Conservation (phyloP, 1,139 yeast species). For the Pichia sp. region DNA sequence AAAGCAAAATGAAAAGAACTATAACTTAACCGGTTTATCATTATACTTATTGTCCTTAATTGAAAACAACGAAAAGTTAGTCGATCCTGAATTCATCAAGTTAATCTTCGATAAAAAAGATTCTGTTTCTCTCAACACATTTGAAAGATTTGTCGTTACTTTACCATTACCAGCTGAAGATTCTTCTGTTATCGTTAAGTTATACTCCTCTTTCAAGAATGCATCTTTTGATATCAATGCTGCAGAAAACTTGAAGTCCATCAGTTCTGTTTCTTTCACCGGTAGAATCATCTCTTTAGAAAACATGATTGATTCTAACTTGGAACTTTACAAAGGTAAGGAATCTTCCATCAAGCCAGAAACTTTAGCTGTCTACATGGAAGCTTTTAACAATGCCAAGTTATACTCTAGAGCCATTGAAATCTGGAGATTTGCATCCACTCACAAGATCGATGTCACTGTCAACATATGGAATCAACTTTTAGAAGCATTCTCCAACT, state of each 20-base stretch:
- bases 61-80: conserved; percentile 14
- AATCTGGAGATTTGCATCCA: conserved; percentile 24
- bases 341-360: conserved; percentile 15
- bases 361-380: conserved; percentile 17
- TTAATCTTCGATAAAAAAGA: conserved; percentile 21
- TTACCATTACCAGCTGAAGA: conserved; percentile 31
- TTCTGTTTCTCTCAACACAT: conserved; percentile 36
- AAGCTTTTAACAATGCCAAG: conserved; percentile 15
- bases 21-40: conserved; percentile 20
- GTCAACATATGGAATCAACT: conserved; percentile 45
- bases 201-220: conserved; percentile 5
- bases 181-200: conserved; percentile 13
- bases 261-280: conserved; percentile 18
- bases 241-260: conserved; percentile 16
- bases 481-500: conserved; percentile 39
- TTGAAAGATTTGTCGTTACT: conserved; percentile 40
- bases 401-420: conserved; percentile 20
- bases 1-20: conserved; percentile 7
- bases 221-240: conserved; percentile 27
- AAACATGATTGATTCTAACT: conserved; percentile 13
- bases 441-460: conserved; percentile 21
- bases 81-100: conserved; percentile 25
- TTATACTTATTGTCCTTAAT: conserved; percentile 24
- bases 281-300: conserved; percentile 21
- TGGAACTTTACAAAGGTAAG: conserved; percentile 15